Evolutionary conservation across 2,329 filamentous ascomycete genomes (phyloP), one percentile per base, ranked within the genome.

Genomic region (Apiospora aurea): DNA sequence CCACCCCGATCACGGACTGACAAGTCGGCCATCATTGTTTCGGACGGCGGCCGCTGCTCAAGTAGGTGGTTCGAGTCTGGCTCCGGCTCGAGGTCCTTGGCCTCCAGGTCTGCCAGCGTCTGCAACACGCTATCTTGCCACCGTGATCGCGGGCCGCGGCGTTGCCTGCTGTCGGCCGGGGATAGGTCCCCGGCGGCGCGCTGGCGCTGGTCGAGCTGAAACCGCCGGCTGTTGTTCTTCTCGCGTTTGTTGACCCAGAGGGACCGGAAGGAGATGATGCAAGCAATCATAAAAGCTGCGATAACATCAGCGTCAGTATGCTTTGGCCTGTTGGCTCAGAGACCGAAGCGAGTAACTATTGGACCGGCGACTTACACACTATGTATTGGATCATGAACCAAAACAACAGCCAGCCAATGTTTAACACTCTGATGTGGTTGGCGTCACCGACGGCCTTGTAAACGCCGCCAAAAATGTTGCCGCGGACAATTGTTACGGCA

Each of bases 241-340:
- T 69, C 69, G 26, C 67, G 53, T 24, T 67, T 74, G 71, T 21
- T 61, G 14, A 75, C 73, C n/a, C 74, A 76, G 1, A 76, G 74
- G 14, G 71, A 69, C 24, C 74, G 75, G 70, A 76, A 76, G 2
- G 75, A 76, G 21, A 76, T 72, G 38, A 75, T 57, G 53, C 75
- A 76, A 44, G 75, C 75, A 24, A 76, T 69, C 5, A 75, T 38
- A 41, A 73, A 75, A n/a, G 75, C 75, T 72, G 51, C 18, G 53
- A 18, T 3, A 29, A 1, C 18, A 10, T 18, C 14, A 5, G 10
- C 16, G 24, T 57, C 16, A 57, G 51, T 26, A 51, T 51, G 4
- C 11, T 24, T 26, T 4, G n/a, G 7, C n/a, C 16, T 47, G 0
- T 18, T 51, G 7, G 13, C 47, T 11, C n/a, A 3, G 4, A 10